Evolutionary conservation across 2,329 filamentous ascomycete genomes (phyloP).

Genomic region (Xylaria sp.): DNA sequence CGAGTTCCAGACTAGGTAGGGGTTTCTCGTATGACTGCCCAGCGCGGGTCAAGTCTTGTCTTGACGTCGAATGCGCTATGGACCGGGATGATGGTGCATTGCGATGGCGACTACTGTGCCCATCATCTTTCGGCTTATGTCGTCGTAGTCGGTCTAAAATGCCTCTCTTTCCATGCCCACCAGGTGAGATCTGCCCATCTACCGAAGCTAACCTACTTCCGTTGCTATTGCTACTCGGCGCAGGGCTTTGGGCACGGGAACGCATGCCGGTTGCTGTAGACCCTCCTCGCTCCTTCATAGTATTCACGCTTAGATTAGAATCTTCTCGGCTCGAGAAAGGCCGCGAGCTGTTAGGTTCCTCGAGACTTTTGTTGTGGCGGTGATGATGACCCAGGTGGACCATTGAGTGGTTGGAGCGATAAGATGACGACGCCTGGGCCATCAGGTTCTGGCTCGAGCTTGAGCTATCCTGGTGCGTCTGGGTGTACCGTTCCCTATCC

Average conservation of each 20-base stretch:
- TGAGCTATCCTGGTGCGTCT: conserved; percentile 59
- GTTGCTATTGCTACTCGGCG: conserved; percentile 77
- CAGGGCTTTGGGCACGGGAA: conserved; percentile 81
- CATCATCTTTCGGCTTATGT: conserved; percentile 67
- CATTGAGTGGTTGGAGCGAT: conserved; percentile 68
- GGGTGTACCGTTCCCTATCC: conserved; percentile 74
- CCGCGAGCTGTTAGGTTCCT: conserved; percentile 72
- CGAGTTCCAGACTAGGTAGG: conserved; percentile 46
- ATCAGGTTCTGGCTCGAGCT: conserved; percentile 58
- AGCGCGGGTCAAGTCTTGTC: conserved; percentile 57
- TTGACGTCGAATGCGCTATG: conserved; percentile 62
- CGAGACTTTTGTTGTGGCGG: conserved; percentile 76
- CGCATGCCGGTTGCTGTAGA: conserved; percentile 55
- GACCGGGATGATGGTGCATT: conserved; percentile 66
- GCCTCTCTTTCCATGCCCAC: conserved; percentile 63
- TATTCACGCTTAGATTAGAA: conserved; percentile 62
- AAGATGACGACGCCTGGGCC: conserved; percentile 71
- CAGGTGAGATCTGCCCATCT: conserved; percentile 70
- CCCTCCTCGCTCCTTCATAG: conserved; percentile 64
- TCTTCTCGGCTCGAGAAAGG: conserved; percentile 83
- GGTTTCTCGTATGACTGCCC: conserved; percentile 55
- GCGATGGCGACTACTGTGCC: conserved; percentile 56
- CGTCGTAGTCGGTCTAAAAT: conserved; percentile 63
- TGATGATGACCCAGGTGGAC: conserved; percentile 73
- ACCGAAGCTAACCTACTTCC: conserved; percentile 61